phyloP scores from a whole-genome alignment of 2,329 filamentous ascomycete species.

The Gnomoniopsis smithogilvyi region DNA sequence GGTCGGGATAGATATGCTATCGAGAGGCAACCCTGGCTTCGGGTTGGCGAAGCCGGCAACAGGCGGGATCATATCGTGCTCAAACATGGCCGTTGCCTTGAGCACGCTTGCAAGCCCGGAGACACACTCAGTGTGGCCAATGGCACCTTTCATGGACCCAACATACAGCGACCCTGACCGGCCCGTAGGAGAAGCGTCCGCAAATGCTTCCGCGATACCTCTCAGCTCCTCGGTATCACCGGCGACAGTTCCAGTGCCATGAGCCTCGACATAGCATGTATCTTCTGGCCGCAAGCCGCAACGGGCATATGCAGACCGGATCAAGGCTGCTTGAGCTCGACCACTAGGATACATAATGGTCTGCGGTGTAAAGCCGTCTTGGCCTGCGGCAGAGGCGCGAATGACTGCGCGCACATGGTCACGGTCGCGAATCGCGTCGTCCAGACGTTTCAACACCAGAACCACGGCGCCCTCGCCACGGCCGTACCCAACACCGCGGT shows the following conservation, averaged over 20 bases:
- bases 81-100: neutral
- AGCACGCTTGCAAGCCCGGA: slow-evolving; percentile 4
- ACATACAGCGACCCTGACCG: slow-evolving; percentile 21
- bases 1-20: neutral
- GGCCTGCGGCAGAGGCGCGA: slow-evolving; percentile 24
- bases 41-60: slow-evolving; percentile 20
- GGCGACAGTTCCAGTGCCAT: neutral
- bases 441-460: neutral
- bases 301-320: slow-evolving; percentile 27
- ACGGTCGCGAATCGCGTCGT: neutral
- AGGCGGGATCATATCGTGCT: slow-evolving; percentile 21
- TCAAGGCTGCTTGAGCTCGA: slow-evolving; percentile 29
- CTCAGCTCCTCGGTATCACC: neutral
- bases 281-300: slow-evolving; percentile 23
- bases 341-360: slow-evolving; percentile 35
- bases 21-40: neutral
- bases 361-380: slow-evolving; percentile 24
- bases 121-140: slow-evolving; percentile 7
- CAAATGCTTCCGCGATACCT: slow-evolving; percentile 1
- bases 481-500: neutral
- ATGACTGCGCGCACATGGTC: slow-evolving; percentile 18
- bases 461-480: slow-evolving; percentile 1
- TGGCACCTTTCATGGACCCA: slow-evolving; percentile 31
- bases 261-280: neutral
- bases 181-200: neutral